Conservation (phyloP, 331 rosid genomes). For the Malus hybrid region DNA sequence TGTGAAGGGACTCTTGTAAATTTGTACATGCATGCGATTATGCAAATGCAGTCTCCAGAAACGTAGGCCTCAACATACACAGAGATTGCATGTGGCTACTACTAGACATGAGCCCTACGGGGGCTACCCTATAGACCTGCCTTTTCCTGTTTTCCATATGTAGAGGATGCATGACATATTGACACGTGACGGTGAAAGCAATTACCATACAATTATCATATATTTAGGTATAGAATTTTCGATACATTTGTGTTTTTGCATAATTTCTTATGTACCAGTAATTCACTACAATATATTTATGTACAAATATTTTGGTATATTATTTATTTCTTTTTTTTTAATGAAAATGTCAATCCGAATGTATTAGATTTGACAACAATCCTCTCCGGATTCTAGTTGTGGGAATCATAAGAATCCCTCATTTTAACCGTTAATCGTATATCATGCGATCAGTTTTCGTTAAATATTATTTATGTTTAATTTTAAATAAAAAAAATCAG, state of each 20-base stretch:
- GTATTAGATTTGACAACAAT: no score
- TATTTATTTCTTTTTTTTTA: no score
- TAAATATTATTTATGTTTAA: no score
- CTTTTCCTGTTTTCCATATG: background rate
- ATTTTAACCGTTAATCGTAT: fast-evolving
- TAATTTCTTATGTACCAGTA: no score
- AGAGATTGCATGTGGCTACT: background rate
- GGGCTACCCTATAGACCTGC: background rate
- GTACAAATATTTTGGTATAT: no score
- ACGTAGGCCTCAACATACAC: background rate
- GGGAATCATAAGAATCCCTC: fast-evolving
- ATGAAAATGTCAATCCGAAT: no score
- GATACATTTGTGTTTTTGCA: no score
- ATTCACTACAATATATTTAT: no score
- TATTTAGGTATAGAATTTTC: no score
- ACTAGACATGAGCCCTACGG: background rate
- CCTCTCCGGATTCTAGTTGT: no score
- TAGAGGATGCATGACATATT: background rate
- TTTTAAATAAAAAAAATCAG: no score
- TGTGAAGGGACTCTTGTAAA: background rate
- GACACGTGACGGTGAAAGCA: background rate
- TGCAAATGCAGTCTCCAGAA: background rate
- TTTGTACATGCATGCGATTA: background rate
- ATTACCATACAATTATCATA: no score
- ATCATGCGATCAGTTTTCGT: fast-evolving